Percentiles rank a stretch among this genome's conserved stretches.
phyloP scores from a whole-genome alignment of 2,329 filamentous ascomycete genomes.

The Phoma sp. region DNA sequence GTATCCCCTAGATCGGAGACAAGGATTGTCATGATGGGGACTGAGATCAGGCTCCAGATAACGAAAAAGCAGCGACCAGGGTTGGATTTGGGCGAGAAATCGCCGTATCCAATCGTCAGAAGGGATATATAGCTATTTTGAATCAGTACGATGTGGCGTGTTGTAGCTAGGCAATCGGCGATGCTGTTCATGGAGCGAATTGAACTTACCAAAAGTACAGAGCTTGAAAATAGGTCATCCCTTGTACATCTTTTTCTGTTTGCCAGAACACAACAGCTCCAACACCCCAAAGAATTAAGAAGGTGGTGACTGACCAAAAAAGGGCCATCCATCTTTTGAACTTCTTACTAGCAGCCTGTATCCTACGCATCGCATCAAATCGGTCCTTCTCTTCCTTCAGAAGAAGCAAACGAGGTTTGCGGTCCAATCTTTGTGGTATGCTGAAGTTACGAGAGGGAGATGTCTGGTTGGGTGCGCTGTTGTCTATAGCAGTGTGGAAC shows the following conservation, averaged over 20 bases:
- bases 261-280: conserved; percentile 78
- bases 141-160: too few species aligned
- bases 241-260: conserved; percentile 60
- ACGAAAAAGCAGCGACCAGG: conserved; percentile 85
- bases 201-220: conserved; percentile 79
- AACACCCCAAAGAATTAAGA: conserved; percentile 77
- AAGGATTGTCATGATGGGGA: conserved; percentile 87
- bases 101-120: conserved; percentile 87
- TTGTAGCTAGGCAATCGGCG: too few species aligned
- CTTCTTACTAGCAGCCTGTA: conserved; percentile 69
- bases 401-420: conserved; percentile 58
- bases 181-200: too few species aligned
- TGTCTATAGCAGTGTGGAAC: conserved; percentile 30
- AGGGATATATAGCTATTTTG: conserved; percentile 62
- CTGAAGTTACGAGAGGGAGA: conserved; percentile 9
- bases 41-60: conserved; percentile 85
- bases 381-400: conserved; percentile 67
- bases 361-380: conserved; percentile 80
- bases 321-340: conserved; percentile 79
- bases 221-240: conserved; percentile 75
- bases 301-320: conserved; percentile 69
- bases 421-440: conserved; percentile 14
- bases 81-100: conserved; percentile 76
- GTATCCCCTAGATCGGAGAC: conserved; percentile 71
- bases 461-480: conserved; percentile 10